A percentile compares a stretch with the other conserved stretches of the same genome.
Conservation (phyloP, 352 stramenopile species). For the Globisporangium radiosum region DNA sequence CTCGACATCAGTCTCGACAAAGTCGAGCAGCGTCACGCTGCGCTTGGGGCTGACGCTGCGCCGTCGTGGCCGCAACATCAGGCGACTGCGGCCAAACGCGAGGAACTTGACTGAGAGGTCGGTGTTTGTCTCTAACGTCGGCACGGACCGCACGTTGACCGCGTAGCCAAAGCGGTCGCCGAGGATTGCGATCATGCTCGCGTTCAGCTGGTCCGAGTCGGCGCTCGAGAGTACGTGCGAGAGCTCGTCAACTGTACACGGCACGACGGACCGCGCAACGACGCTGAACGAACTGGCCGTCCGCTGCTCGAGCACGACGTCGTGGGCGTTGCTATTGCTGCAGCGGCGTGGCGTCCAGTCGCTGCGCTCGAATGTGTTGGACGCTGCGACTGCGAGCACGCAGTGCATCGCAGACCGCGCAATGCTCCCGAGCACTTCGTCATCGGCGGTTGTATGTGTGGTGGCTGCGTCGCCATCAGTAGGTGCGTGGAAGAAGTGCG, state of each 20-base stretch:
- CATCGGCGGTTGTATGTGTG: background rate
- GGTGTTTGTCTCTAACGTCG: background rate
- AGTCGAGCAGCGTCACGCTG: slow-evolving; percentile 18
- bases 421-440: slow-evolving; percentile 8
- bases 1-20: slow-evolving; percentile 13
- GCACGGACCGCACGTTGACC: slow-evolving; percentile 18
- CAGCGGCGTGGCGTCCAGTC: slow-evolving; percentile 6
- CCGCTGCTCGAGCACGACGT: slow-evolving; percentile 8
- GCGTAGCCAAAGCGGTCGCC: slow-evolving; percentile 20
- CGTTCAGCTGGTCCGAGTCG: slow-evolving; percentile 23
- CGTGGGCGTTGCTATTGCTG: background rate
- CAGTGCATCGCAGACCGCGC: slow-evolving; percentile 8
- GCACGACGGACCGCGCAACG: slow-evolving; percentile 14
- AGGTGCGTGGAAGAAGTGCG: background rate
- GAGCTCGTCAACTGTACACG: slow-evolving; percentile 21
- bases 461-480: background rate
- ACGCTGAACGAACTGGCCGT: slow-evolving; percentile 12
- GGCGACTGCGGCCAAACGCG: slow-evolving; percentile 14
- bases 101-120: slow-evolving; percentile 24
- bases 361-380: background rate
- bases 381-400: slow-evolving; percentile 10
- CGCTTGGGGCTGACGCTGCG: slow-evolving; percentile 2
- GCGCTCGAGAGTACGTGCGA: slow-evolving; percentile 15
- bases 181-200: slow-evolving; percentile 20
- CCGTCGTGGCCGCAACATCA: background rate